Percentiles rank a stretch among this genome's conserved stretches.
phyloP scores from a whole-genome alignment of 345 rosid species.

The Murraya paniculata region DNA sequence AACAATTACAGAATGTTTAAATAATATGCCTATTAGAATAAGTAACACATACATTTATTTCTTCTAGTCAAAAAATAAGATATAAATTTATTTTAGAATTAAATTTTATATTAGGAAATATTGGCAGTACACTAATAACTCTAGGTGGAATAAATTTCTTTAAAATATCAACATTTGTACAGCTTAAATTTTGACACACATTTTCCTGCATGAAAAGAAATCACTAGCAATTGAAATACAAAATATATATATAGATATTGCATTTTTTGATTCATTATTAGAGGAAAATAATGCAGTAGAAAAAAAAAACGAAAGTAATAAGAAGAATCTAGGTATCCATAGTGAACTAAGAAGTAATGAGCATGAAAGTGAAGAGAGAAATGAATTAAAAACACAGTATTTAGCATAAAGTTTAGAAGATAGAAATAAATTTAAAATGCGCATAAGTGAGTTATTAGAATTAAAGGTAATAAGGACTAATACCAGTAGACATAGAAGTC shows the following conservation, averaged over 20 bases:
- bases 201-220: background rate
- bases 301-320: too few species aligned
- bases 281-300: background rate
- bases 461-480: too few species aligned
- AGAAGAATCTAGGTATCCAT: too few species aligned
- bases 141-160: background rate
- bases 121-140: background rate
- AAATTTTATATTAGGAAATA: background rate
- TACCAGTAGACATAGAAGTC: too few species aligned
- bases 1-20: background rate
- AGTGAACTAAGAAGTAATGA: too few species aligned
- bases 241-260: background rate
- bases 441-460: too few species aligned
- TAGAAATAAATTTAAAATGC: too few species aligned
- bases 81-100: background rate
- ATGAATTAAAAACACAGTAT: too few species aligned
- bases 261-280: background rate
- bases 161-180: background rate
- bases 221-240: background rate
- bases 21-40: background rate
- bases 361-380: too few species aligned
- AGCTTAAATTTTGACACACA: background rate
- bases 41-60: background rate
- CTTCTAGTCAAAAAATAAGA: background rate
- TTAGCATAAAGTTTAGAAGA: too few species aligned